Base-by-base conservation (phyloP, 2,329 filamentous ascomycete species). In the Cladobotryum mycophilum region DNA sequence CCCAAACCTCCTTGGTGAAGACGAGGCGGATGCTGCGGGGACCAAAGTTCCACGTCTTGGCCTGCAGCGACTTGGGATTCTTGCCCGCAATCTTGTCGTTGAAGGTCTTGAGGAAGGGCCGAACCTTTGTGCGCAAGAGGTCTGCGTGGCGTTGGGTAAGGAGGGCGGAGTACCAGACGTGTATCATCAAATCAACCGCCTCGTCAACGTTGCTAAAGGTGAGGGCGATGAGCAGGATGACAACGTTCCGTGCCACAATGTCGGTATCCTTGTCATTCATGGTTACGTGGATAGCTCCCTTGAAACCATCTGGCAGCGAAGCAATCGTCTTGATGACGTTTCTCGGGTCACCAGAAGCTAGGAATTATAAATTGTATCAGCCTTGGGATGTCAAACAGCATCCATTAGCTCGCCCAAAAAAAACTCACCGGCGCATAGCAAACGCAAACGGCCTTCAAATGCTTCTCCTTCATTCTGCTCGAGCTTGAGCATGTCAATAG, bases 121-220 rank as follows among this genome's bases (percentile, higher is more conserved):
- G 12, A 4, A 46, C 3, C 2, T n/a, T 17, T 3, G 17, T 14
- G 5, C 54, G 51, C 3, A 57, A 20, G 8, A 56, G 38, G 2
- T 52, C 38, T 4, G 53, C 41, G 45, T 57, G 37, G 1, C 49
- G 53, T 22, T 48, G 38, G 17, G 45, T 41, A 9, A 59, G 33
- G 30, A 53, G 38, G 4, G 57, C 50, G 6, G 55, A 59, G 22
- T 59, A 59, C 57, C 55, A 59, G 36, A 57, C 14, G 22, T 59
- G 55, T 3, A 59, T 53, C 8, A 59, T 59, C 47, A 47, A 53
- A 25, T 57, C 54, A 1, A 51, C 47, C 1, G 57, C 56, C 7
- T 48, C 46, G 1, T 55, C 38, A 2, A 37, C 35, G n/a, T 57
- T 22, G 1, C 51, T 42, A 3, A 49, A 37, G 1, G 49, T 18